Conservation (phyloP, 345 rosid genomes). For the Laguncularia racemosa region DNA sequence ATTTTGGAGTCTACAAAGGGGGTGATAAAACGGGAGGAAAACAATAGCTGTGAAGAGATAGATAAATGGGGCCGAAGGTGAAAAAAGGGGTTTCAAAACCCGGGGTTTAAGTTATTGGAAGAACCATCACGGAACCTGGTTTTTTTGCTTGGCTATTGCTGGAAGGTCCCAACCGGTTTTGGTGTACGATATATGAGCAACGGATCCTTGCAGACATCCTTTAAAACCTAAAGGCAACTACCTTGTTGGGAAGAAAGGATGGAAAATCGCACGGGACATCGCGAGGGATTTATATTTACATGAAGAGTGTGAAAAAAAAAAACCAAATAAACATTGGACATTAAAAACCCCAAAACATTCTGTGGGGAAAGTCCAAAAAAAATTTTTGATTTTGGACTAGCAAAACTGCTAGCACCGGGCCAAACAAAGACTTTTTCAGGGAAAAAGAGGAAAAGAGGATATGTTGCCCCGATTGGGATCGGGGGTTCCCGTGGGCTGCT, state of each 20-base stretch:
- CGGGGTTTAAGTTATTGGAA: conserved; percentile 11
- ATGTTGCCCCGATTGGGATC: conserved; percentile 17
- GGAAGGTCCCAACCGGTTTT: no score
- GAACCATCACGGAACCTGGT: conserved; percentile 18
- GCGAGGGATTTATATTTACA: conserved; percentile 10
- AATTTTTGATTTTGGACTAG: conserved; percentile 9
- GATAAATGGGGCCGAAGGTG: conserved; percentile 1
- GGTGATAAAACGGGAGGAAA: neutral
- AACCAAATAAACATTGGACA: conserved; percentile 19
- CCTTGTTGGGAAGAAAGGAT: conserved; percentile 5
- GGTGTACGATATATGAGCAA: no score
- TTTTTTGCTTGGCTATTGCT: conserved; percentile 3
- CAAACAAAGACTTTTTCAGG: no score
- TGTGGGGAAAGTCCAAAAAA: conserved; percentile 13
- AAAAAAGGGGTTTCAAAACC: conserved; percentile 15
- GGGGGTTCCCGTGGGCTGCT: conserved; percentile 9
- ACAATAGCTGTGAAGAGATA: conserved; percentile 15
- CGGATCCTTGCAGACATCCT: no score
- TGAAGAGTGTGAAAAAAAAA: conserved; percentile 13
- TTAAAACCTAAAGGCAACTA: neutral
- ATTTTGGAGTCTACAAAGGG: conserved; percentile 16
- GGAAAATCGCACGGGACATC: conserved; percentile 7
- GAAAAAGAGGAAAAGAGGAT: conserved; percentile 14
- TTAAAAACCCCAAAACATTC: conserved; percentile 17
- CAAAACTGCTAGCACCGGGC: conserved; percentile 6